phyloP scores from a whole-genome alignment of 2,329 filamentous ascomycete species.

The Mariannaea elegans region DNA sequence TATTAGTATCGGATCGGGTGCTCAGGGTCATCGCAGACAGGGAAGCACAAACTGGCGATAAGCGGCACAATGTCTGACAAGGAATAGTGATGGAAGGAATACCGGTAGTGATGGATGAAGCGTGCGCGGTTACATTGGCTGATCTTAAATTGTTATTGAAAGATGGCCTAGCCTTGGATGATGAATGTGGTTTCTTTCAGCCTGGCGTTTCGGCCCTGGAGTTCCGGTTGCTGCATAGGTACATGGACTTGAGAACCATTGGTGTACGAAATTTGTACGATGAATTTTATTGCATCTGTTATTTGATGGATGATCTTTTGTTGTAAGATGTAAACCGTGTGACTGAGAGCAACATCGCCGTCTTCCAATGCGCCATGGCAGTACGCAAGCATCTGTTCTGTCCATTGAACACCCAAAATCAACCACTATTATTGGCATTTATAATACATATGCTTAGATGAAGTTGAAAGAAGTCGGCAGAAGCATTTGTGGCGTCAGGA shows the following conservation, averaged over 20 bases:
- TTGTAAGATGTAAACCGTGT: too few species aligned
- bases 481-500: neutral
- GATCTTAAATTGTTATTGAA: conserved; percentile 26
- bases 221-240: neutral
- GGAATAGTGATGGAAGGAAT: neutral
- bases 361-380: too few species aligned
- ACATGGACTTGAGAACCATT: neutral
- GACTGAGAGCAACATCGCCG: too few species aligned
- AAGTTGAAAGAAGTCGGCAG: neutral
- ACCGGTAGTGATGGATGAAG: too few species aligned
- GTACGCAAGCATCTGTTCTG: too few species aligned
- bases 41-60: conserved; percentile 46
- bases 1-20: conserved; percentile 45
- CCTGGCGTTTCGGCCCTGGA: conserved; percentile 25
- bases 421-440: too few species aligned
- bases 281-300: too few species aligned
- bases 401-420: too few species aligned
- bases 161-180: conserved; percentile 25
- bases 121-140: too few species aligned
- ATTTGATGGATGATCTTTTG: too few species aligned
- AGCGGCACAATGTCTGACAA: neutral
- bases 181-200: conserved; percentile 29
- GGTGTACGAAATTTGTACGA: neutral
- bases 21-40: conserved; percentile 39
- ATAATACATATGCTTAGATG: too few species aligned